Evolutionary conservation across 441 rosid genomes (phyloP).

Genomic region (Pelargonium citronellum): DNA sequence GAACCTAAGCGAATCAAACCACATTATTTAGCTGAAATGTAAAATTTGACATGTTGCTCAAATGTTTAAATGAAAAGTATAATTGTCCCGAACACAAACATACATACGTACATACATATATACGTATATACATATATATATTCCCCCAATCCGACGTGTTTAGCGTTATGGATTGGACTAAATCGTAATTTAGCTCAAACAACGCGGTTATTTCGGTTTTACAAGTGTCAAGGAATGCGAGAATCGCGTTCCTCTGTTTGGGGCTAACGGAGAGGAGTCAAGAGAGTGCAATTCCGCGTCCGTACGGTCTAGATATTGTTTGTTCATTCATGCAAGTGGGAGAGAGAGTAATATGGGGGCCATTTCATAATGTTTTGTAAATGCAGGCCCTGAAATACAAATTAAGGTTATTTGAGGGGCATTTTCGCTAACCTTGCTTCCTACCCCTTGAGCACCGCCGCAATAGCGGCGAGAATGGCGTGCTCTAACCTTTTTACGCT

Average conservation of each 20-base stretch:
- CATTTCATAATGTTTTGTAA: not conserved
- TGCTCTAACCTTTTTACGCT: not conserved
- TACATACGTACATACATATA: not conserved
- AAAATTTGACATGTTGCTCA: no score
- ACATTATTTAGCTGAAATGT: no score
- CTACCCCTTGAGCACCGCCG: conserved; percentile 1
- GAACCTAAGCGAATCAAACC: no score
- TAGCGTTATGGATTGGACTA: not conserved
- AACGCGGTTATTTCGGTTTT: not conserved
- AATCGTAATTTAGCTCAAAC: not conserved
- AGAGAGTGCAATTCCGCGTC: conserved; percentile 20
- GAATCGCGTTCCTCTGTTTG: conserved; percentile 3
- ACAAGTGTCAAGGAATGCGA: not conserved
- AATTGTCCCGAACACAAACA: no score
- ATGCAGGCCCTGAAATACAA: conserved; percentile 28
- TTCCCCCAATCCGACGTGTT: not conserved
- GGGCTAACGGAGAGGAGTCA: not conserved
- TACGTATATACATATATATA: not conserved
- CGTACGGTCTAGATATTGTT: conserved; percentile 32
- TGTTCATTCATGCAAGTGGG: conserved; percentile 28
- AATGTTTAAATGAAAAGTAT: no score
- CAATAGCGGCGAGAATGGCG: conserved; percentile 8
- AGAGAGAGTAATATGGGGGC: no score
- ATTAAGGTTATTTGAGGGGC: conserved; percentile 9
- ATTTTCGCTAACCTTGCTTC: not conserved